A percentile compares a stretch with the other conserved stretches of the same genome.
phyloP scores from a whole-genome alignment of 495 filamentous ascomycete genomes.

The Neurospora tetraspora region DNA sequence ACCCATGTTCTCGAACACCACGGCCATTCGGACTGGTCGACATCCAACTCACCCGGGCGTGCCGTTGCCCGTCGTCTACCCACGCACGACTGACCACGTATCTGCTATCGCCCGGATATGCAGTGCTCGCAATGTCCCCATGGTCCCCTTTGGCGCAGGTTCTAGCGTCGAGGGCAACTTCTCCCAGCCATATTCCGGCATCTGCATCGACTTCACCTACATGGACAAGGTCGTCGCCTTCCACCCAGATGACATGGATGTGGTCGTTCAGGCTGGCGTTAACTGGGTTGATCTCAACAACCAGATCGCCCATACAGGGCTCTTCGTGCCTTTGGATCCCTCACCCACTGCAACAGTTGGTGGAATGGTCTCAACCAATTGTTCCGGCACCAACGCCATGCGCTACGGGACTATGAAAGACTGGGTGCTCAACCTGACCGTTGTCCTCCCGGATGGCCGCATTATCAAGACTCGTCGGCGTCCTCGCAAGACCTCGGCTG shows the following conservation, averaged over 20 bases:
- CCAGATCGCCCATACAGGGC: constrained; percentile 55
- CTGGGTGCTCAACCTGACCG: constrained; percentile 70
- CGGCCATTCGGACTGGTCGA: constrained; percentile 83
- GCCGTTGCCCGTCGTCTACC: constrained; percentile 69
- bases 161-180: constrained; percentile 82
- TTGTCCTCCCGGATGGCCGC: constrained; percentile 66
- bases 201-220: constrained; percentile 71
- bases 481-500: constrained; percentile 64
- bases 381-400: constrained; percentile 68
- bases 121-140: constrained; percentile 65
- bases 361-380: constrained; percentile 70
- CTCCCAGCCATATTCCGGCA: constrained; percentile 66
- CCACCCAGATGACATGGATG: constrained; percentile 77
- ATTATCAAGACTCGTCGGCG: constrained; percentile 64
- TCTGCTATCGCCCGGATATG: constrained; percentile 68
- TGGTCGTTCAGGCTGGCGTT: constrained; percentile 77
- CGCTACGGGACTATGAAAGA: constrained; percentile 79
- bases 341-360: constrained; percentile 51
- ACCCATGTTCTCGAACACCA: constrained; percentile 68
- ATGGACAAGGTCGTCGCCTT: constrained; percentile 75
- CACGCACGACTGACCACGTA: constrained; percentile 66
- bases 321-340: constrained; percentile 84
- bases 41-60: constrained; percentile 60
- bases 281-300: constrained; percentile 80
- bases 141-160: constrained; percentile 78